Conservation (phyloP, 768 basidiomycete genomes). For the Termitomyces sp. region DNA sequence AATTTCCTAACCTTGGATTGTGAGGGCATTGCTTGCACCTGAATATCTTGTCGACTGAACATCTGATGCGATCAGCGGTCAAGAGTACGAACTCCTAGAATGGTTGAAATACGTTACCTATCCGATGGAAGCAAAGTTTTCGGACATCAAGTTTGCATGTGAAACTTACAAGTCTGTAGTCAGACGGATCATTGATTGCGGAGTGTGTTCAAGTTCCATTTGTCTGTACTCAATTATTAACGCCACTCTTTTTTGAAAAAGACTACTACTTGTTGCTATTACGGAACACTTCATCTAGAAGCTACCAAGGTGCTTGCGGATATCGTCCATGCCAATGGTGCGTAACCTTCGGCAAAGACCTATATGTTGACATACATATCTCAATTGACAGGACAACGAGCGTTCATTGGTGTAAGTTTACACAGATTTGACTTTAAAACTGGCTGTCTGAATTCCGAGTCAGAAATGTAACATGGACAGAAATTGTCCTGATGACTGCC, state of each 20-base stretch:
- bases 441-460: neutral
- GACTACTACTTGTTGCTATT: conserved; percentile 96
- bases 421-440: neutral
- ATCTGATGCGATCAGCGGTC: conserved; percentile 58
- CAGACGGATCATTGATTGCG: conserved; percentile 62
- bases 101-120: conserved; percentile 88
- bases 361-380: neutral
- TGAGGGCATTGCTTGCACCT: conserved; percentile 16
- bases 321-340: conserved; percentile 57
- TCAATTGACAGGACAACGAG: conserved; percentile 55
- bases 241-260: conserved; percentile 21
- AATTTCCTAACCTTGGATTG: conserved; percentile 71
- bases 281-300: conserved; percentile 75
- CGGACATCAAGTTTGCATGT: conserved; percentile 62
- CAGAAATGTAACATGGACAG: conserved; percentile 92
- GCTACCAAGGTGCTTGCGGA: conserved; percentile 80
- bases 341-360: conserved; percentile 12
- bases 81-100: conserved; percentile 81
- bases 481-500: conserved; percentile 60
- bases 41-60: neutral
- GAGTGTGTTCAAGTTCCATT: conserved; percentile 46
- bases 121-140: conserved; percentile 78
- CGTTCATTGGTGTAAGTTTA: conserved; percentile 72
- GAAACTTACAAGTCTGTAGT: conserved; percentile 69
- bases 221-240: conserved; percentile 1